A percentile compares a stretch with the other conserved stretches of the same genome.
Conservation (phyloP, 2,329 filamentous ascomycete species). For the Colletotrichum chlorophyti region DNA sequence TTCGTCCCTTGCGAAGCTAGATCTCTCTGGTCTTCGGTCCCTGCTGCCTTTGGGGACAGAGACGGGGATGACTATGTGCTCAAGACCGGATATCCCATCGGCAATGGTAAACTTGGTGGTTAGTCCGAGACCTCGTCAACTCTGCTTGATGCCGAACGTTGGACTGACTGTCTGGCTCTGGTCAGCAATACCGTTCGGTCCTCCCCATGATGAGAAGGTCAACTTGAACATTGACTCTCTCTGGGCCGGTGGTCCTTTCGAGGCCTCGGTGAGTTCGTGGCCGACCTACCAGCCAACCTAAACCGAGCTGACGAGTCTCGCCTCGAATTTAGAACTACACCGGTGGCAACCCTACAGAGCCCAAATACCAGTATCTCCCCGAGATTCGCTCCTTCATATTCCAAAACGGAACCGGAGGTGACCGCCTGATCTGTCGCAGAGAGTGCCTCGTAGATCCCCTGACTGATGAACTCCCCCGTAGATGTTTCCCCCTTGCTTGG, state of each 20-base stretch:
- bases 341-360: conserved; percentile 51
- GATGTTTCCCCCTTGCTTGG: conserved; percentile 47
- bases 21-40: conserved; percentile 16
- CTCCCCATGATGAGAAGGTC: conserved; percentile 48
- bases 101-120: conserved; percentile 56
- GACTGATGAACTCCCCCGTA: background rate
- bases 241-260: conserved; percentile 58
- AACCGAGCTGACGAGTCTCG: background rate
- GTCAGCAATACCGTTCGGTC: conserved; percentile 49
- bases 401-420: conserved; percentile 54
- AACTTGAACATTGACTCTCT: conserved; percentile 55
- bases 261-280: conserved; percentile 42
- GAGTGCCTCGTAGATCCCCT: rapidly evolving
- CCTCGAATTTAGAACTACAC: conserved; percentile 50
- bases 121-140: background rate
- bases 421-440: background rate
- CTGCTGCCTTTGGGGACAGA: conserved; percentile 10
- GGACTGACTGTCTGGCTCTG: background rate
- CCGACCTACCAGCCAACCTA: rapidly evolving
- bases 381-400: conserved; percentile 55
- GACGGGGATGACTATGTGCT: conserved; percentile 29
- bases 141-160: background rate
- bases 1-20: conserved; percentile 2
- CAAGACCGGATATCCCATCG: conserved; percentile 51
- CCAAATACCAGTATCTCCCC: conserved; percentile 42